These are phyloP conservation scores for Solanum stenotomum DNA, from an alignment of 257 asterid genomes.

Conservation along the genomic window DNA sequence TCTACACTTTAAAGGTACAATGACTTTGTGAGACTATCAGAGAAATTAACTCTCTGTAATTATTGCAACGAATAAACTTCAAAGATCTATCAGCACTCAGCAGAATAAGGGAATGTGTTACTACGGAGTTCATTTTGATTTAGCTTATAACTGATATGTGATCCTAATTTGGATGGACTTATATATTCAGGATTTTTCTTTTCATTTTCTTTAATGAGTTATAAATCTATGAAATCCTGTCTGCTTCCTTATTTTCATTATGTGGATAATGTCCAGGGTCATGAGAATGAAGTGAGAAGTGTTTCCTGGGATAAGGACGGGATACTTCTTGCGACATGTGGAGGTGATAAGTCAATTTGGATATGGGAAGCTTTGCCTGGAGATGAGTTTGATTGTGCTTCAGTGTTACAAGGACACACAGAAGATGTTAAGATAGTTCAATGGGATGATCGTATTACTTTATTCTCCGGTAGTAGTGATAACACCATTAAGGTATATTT, in stretches of 20 bases:
- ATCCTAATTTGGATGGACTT: not conserved
- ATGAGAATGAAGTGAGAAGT: constrained; percentile 89
- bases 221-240: not conserved
- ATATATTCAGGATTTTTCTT: not conserved
- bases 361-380: constrained; percentile 81
- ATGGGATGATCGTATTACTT: constrained; percentile 42
- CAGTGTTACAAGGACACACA: constrained; percentile 42
- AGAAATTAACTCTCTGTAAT: not conserved
- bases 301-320: not conserved
- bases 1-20: constrained; percentile 68
- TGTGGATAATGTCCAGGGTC: constrained; percentile 44
- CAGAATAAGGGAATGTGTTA: not conserved
- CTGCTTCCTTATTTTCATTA: not conserved
- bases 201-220: not conserved
- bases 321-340: constrained; percentile 61
- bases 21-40: not conserved
- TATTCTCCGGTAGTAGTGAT: constrained; percentile 84
- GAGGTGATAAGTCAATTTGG: constrained; percentile 92
- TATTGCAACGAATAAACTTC: not conserved
- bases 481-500: constrained; percentile 61
- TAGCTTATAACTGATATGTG: not conserved
- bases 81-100: not conserved
- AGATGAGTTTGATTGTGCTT: constrained; percentile 60
- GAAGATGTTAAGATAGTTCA: constrained; percentile 91
- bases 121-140: not conserved